Conservation (phyloP, 2,329 filamentous ascomycete species). For the Ophiostoma montium region DNA sequence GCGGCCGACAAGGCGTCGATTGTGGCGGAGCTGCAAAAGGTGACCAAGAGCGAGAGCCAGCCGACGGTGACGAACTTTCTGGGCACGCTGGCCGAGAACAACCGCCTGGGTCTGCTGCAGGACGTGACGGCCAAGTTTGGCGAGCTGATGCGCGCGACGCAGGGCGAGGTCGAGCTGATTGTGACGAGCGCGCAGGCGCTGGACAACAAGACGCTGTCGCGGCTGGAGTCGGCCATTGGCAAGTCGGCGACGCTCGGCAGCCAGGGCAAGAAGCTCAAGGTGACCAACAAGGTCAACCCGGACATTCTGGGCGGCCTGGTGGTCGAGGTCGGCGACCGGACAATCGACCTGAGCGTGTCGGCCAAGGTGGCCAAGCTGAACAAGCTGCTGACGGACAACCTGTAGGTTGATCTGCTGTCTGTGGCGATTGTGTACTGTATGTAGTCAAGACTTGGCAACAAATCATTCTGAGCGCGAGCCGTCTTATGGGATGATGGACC, state of each 20-base stretch:
- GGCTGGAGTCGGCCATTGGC: slow-evolving; percentile 74
- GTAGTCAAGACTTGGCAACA: too few relatives aligned
- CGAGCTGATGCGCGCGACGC: slow-evolving; percentile 73
- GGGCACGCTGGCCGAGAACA: slow-evolving; percentile 82
- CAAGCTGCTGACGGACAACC: slow-evolving; percentile 90
- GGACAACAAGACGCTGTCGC: slow-evolving; percentile 71
- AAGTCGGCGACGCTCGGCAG: slow-evolving; percentile 81
- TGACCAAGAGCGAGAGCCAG: slow-evolving; percentile 51
- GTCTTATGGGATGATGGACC: too few relatives aligned
- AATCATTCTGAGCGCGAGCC: too few relatives aligned
- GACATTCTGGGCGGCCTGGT: slow-evolving; percentile 88
- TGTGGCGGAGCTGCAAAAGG: slow-evolving; percentile 76
- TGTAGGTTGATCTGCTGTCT: slow-evolving; percentile 42
- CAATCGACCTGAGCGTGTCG: slow-evolving; percentile 93
- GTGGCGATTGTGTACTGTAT: too few relatives aligned
- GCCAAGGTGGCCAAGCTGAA: slow-evolving; percentile 96
- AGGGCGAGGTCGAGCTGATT: slow-evolving; percentile 84
- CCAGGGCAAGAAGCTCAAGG: slow-evolving; percentile 92
- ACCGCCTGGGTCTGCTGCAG: slow-evolving; percentile 72
- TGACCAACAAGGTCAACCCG: slow-evolving; percentile 87
- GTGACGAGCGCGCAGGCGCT: slow-evolving; percentile 83
- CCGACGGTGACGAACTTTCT: slow-evolving; percentile 93
- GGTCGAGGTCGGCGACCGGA: slow-evolving; percentile 94
- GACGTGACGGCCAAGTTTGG: slow-evolving; percentile 78
- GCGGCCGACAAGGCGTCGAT: slow-evolving; percentile 72